A percentile compares a stretch with the other conserved stretches of the same genome.
phyloP scores from a whole-genome alignment of 768 basidiomycete species.

The Mrakia hoshinonis region DNA sequence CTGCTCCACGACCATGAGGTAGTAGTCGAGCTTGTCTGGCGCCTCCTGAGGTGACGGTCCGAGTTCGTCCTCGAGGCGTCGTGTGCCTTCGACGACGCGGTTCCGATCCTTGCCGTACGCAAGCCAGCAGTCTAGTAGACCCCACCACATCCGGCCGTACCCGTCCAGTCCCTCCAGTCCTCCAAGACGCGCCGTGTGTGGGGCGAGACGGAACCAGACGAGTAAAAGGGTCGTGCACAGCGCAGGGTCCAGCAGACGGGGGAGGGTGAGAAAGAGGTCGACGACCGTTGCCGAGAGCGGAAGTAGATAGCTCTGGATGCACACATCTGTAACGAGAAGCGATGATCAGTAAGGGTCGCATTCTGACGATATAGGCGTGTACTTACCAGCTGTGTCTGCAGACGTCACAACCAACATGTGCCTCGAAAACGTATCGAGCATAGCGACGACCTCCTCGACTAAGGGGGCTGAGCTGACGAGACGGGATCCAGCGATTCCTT shows the following conservation, averaged over 20 bases:
- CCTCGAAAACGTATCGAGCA: background rate
- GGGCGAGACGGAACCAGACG: constrained; percentile 30
- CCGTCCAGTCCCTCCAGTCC: constrained; percentile 34
- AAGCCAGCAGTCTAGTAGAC: constrained; percentile 35
- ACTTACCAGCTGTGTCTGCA: background rate
- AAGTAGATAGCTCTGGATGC: background rate
- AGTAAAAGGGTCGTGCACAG: constrained; percentile 11
- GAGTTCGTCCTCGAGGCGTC: background rate
- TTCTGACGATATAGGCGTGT: no score
- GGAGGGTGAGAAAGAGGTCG: background rate
- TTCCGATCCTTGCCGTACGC: background rate
- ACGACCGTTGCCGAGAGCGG: background rate
- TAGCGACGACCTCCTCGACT: background rate
- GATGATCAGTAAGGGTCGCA: no score
- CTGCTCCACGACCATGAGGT: constrained; percentile 33
- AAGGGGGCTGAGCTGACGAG: background rate
- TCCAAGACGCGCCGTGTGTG: constrained; percentile 32
- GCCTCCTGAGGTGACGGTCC: background rate
- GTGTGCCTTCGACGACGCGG: background rate
- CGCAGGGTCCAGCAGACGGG: background rate
- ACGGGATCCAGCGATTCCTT: background rate
- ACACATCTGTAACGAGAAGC: background rate
- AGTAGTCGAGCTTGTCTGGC: constrained; percentile 35
- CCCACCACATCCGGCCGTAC: constrained; percentile 36
- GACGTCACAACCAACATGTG: background rate